Base-by-base conservation (phyloP, 495 filamentous ascomycete species). In the Parmelia sp. region DNA sequence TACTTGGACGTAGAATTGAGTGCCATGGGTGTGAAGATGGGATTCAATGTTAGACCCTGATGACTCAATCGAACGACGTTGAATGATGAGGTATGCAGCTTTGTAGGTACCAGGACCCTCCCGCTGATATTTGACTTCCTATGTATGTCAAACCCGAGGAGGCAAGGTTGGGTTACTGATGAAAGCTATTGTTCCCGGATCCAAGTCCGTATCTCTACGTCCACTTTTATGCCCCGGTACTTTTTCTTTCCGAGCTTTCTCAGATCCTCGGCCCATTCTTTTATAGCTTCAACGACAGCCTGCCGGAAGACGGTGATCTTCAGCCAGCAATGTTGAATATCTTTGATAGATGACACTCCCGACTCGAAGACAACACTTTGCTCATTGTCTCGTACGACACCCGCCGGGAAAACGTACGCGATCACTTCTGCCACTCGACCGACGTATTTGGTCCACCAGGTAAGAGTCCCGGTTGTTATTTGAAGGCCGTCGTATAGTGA, bases 1-100 rank as follows among this genome's bases (percentile, higher is more conserved):
- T 97, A 90, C 79, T 73, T 98, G 66, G 94, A 98, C 80, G 92
- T 96, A 9, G 94, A 98, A 73, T 77, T 98, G 67, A 89, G 90
- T 49, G 90, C 91, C 49, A 97, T 96, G 91, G 92, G 92, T 58
- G 86, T 96, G 58, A 83, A 88, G 71, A 85, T 96, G 80, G 91
- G 88, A 80, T 98, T 94, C 75, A 87, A 86, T 75, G 84, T 97
- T 39, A 85, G 82, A 56, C 86, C 82, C 53, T 84, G 69, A 72
- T 27, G 14, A 27, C 17, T 25, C 35, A 15, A 53, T 51, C 23
- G 47, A 27, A 31, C 3, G 17, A 35, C 29, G 11, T 33, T 33
- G 27, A 55, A 33, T 33, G 51, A 55, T 33, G 29, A 55, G 51
- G 17, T 23, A 21, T n/a, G 29, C 31, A 55, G 51, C 15, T 11